Evolutionary conservation across 2,329 filamentous ascomycete genomes (phyloP).

Genomic region (Xylariales sp.): DNA sequence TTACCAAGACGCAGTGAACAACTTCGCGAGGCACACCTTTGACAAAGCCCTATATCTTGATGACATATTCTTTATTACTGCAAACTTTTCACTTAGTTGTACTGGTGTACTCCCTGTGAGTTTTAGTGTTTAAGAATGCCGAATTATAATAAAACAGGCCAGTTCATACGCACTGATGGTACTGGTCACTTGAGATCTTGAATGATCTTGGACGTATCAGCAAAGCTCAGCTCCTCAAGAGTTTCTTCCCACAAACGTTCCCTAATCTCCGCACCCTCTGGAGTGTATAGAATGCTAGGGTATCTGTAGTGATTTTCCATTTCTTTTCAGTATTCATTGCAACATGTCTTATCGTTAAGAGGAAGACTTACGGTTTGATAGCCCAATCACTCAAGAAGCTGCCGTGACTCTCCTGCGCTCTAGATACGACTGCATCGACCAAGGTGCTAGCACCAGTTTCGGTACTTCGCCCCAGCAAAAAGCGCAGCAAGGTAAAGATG

Average conservation of each 20-base stretch:
- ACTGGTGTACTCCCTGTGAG: too few species aligned
- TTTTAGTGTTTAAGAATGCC: too few species aligned
- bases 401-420: conserved; percentile 12
- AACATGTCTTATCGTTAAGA: too few species aligned
- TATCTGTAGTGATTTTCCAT: conserved; percentile 12
- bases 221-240: conserved; percentile 21
- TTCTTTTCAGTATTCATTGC: neutral
- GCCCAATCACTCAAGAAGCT: conserved; percentile 11
- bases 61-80: too few species aligned
- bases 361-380: conserved; percentile 9
- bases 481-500: neutral
- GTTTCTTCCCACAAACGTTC: conserved; percentile 23
- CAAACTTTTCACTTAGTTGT: too few species aligned
- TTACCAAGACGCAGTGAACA: too few species aligned
- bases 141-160: too few species aligned
- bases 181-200: too few species aligned
- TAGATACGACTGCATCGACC: conserved; percentile 14
- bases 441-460: conserved; percentile 5
- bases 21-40: too few species aligned
- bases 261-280: conserved; percentile 12
- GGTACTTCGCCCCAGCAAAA: neutral
- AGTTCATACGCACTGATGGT: too few species aligned
- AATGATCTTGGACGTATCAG: conserved; percentile 15
- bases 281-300: conserved; percentile 16
- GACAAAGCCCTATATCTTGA: too few species aligned